Conservation (phyloP, 305 asterid genomes). For the Fraxinus paxiana region DNA sequence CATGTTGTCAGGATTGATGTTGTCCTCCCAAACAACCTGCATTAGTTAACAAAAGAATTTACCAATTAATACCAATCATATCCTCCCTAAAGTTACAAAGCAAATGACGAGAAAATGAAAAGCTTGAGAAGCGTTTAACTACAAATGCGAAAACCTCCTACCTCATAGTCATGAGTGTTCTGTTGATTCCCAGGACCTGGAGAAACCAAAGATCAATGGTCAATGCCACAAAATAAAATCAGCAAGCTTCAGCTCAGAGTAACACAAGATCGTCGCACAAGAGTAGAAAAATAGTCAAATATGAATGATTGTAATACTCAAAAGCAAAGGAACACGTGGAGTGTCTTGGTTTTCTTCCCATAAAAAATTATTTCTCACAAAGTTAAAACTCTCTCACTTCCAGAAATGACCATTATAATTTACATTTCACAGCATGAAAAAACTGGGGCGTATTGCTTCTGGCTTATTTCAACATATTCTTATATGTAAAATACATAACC, state of each 20-base stretch:
- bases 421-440: background rate
- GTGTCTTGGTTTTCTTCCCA: background rate
- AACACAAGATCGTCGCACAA: background rate
- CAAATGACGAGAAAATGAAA: slow-evolving; percentile 18
- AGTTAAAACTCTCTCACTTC: background rate
- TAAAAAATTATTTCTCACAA: background rate
- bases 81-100: slow-evolving; percentile 1
- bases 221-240: background rate
- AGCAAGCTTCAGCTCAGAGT: slow-evolving; percentile 9
- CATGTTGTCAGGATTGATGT: slow-evolving; percentile 68
- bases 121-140: background rate
- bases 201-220: slow-evolving; percentile 16
- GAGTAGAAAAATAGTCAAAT: background rate
- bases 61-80: background rate
- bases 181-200: slow-evolving; percentile 65
- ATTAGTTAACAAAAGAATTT: slow-evolving; percentile 19
- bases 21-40: slow-evolving; percentile 71
- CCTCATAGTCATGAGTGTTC: slow-evolving; percentile 51
- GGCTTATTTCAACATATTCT: background rate
- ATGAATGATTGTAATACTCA: background rate
- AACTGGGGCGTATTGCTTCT: background rate
- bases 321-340: slow-evolving; percentile 7
- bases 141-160: slow-evolving; percentile 16
- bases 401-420: background rate
- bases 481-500: background rate